A percentile compares a stretch with the other conserved stretches of the same genome.
phyloP scores from a whole-genome alignment of 2,329 filamentous ascomycete genomes.

The Davidsoniella eucalypti region DNA sequence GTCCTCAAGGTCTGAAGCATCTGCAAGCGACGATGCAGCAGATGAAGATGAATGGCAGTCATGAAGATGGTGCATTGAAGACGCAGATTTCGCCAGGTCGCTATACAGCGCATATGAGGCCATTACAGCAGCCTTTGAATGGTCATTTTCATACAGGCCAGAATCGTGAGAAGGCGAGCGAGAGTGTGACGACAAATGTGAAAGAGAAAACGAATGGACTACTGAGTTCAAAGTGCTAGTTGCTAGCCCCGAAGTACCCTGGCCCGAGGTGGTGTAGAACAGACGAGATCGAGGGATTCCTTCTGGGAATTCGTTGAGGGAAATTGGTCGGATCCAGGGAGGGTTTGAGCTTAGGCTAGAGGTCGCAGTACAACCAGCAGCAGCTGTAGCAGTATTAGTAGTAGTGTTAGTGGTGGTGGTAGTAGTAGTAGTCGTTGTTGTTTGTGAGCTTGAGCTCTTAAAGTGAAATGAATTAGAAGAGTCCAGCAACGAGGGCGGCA shows the following conservation, averaged over 20 bases:
- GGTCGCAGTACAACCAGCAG: neutral
- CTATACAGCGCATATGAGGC: slow-evolving; percentile 13
- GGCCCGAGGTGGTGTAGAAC: slow-evolving; percentile 11
- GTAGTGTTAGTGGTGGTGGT: neutral
- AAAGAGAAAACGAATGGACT: slow-evolving; percentile 7
- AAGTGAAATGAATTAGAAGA: no score
- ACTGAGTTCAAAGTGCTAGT: slow-evolving; percentile 8
- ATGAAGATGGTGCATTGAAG: slow-evolving; percentile 1
- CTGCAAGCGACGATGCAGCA: no score
- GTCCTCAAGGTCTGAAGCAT: neutral
- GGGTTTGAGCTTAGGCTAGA: neutral
- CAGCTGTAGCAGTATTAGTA: neutral
- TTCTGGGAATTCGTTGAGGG: slow-evolving; percentile 10
- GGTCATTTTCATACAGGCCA: slow-evolving; percentile 12
- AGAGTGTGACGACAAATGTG: slow-evolving; percentile 8
- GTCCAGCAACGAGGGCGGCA: no score
- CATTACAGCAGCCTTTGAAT: slow-evolving; percentile 11
- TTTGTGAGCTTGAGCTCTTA: no score
- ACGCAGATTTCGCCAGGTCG: slow-evolving; percentile 7
- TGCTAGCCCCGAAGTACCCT: slow-evolving; percentile 8
- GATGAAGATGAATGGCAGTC: neutral
- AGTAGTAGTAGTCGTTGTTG: neutral
- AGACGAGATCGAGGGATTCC: slow-evolving; percentile 13
- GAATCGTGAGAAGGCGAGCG: slow-evolving; percentile 11
- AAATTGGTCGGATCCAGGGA: slow-evolving; percentile 12